These are phyloP conservation scores for Trapa incisa DNA, from an alignment of 345 rosid species.

Conservation along the genomic window DNA sequence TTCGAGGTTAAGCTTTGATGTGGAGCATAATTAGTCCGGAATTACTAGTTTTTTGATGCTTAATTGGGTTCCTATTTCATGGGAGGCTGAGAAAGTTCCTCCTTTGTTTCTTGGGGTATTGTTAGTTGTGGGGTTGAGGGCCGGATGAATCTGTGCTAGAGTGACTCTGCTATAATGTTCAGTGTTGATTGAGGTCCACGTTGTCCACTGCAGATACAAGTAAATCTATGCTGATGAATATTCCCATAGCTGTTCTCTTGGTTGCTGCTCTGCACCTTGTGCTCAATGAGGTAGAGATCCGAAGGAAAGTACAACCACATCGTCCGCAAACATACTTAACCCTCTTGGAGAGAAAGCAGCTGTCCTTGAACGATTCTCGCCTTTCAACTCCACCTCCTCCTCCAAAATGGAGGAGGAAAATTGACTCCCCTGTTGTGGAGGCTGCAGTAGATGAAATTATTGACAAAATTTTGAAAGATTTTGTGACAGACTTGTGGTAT, in stretches of 20 bases:
- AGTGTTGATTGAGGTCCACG: background rate
- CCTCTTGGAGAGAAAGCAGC: constrained; percentile 52
- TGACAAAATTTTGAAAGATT: constrained; percentile 73
- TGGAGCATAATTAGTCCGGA: background rate
- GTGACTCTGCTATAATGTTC: background rate
- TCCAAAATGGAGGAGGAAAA: constrained; percentile 64
- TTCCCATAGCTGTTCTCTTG: constrained; percentile 60
- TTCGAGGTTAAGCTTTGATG: background rate
- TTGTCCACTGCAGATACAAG: constrained; percentile 56
- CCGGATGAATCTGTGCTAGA: background rate
- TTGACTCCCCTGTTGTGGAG: constrained; percentile 79
- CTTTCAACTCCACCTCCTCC: constrained; percentile 41
- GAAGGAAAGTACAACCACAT: constrained; percentile 38
- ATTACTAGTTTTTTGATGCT: background rate
- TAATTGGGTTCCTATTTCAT: background rate
- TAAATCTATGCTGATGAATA: constrained; percentile 86
- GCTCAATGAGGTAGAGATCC: constrained; percentile 57
- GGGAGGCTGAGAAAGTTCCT: background rate
- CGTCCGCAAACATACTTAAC: constrained; percentile 33
- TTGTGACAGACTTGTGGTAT: constrained; percentile 83
- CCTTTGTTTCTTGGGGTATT: background rate
- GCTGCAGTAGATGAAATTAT: constrained; percentile 59
- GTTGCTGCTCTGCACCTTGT: constrained; percentile 39
- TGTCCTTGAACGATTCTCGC: constrained; percentile 68
- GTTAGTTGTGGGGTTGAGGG: background rate